Evolutionary conservation across 192 early-diverging fungal species (phyloP), one percentile per base, ranked within the genome.

Genomic region (Phlyctochytrium arcticum): DNA sequence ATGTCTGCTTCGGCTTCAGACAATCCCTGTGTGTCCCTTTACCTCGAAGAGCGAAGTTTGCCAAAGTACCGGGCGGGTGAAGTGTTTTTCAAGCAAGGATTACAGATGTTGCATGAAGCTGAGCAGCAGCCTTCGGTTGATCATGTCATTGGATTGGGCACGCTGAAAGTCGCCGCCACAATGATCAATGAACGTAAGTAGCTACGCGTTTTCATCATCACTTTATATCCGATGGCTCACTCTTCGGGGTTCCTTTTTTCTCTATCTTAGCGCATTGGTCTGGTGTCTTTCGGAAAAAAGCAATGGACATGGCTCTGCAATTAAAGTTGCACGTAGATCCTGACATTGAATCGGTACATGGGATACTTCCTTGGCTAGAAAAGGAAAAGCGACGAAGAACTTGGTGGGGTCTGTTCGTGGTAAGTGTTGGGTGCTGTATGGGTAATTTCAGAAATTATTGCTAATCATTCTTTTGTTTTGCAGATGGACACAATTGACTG

Each of bases 321-420:
- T 27, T 80, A 36, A 66, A 69, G 29, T 49, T 75, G 1, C 48
- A 72, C 49, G 48, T 57, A n/a, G 73, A 79, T 48, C 67, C 70
- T 5, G 76, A 79, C 19, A 55, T 73, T 23, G 73, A 74, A 44
- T 62, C 72, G 31, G 48, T 65, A 0, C 60, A 54, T 19, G 59
- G 57, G 33, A 10, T 57, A 3, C 31, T 62, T 35, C 5, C 57
- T 5, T 77, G 78, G 73, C 21, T 73, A 4, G 76, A 81, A 27
- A 57, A 70, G 15, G 79, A 81, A 47, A 34, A 24, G 24, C 48
- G 79, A 42, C 47, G 79, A 47, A 23, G 79, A 36, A 15, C 72
- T 12, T 81, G 79, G 79, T 81, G 78, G 78, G 35, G 27, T 3
- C 19, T 42, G 33, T 60, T 35, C 31, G 59, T 60, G 59, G 59